phyloP scores from a whole-genome alignment of 2,329 filamentous ascomycete species.

The Sphaceloma murrayae region DNA sequence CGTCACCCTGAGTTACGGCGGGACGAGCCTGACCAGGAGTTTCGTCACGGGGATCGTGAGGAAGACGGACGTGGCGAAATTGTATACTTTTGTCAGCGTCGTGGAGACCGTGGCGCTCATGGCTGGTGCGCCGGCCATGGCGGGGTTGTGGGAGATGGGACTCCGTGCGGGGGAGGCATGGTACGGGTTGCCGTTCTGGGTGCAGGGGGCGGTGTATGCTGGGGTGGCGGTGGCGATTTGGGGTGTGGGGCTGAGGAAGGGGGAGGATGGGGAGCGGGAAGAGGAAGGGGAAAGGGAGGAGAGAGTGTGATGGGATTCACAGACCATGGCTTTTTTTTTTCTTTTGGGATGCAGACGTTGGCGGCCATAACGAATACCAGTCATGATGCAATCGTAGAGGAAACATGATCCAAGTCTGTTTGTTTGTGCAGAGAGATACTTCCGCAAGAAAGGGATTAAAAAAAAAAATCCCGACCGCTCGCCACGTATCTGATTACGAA shows the following conservation, averaged over 20 bases:
- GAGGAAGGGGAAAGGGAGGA: conserved; percentile 1
- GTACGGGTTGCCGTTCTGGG: conserved; percentile 43
- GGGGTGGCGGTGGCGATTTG: conserved; percentile 19
- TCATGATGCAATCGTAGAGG: no score
- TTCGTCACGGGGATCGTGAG: conserved; percentile 47
- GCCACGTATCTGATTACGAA: no score
- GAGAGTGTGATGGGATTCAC: neutral
- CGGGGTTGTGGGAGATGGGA: conserved; percentile 39
- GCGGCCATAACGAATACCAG: no score
- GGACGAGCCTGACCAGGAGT: conserved; percentile 37
- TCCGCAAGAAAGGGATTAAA: no score
- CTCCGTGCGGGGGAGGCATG: conserved; percentile 39
- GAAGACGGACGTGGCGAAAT: conserved; percentile 43
- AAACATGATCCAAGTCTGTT: no score
- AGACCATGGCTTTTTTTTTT: no score
- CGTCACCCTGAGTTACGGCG: conserved; percentile 39
- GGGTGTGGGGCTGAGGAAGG: conserved; percentile 7
- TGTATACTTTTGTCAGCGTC: conserved; percentile 46
- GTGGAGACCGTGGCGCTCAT: conserved; percentile 43
- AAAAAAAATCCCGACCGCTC: no score
- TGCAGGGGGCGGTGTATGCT: conserved; percentile 29
- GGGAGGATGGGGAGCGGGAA: conserved; percentile 8
- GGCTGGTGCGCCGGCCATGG: conserved; percentile 39
- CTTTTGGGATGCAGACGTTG: no score
- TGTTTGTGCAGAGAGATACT: no score